These are phyloP conservation scores for Triangularia verruculosa DNA, from an alignment of 2,329 filamentous ascomycete genomes.

Conservation along the genomic window DNA sequence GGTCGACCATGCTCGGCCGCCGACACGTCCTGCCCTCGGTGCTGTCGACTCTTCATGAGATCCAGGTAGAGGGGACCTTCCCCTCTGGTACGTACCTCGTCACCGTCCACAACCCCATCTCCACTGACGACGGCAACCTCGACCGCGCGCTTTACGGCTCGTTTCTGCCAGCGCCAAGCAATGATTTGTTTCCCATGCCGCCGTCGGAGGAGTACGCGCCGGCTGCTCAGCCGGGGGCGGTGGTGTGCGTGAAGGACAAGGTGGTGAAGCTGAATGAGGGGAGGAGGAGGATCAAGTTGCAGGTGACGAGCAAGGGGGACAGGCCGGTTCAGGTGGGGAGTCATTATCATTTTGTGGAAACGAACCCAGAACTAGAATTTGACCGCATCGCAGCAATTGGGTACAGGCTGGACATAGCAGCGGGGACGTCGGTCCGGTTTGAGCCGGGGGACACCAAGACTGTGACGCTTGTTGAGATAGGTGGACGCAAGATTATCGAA, in stretches of 20 bases:
- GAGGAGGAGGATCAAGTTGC: conserved; percentile 68
- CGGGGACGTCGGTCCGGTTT: conserved; percentile 88
- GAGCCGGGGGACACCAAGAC: conserved; percentile 92
- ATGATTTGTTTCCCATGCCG: conserved; percentile 64
- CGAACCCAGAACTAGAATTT: conserved; percentile 86
- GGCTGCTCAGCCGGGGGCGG: conserved; percentile 72
- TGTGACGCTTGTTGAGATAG: conserved; percentile 85
- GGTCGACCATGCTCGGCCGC: conserved; percentile 87
- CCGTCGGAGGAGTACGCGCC: conserved; percentile 64
- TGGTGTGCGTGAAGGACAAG: conserved; percentile 66
- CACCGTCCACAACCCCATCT: conserved; percentile 87
- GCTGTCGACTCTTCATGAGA: conserved; percentile 70
- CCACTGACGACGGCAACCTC: conserved; percentile 80
- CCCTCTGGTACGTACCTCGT: conserved; percentile 88
- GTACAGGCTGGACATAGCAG: conserved; percentile 82
- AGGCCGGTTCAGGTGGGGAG: conserved; percentile 89
- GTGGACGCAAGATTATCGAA: conserved; percentile 71
- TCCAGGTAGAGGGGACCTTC: conserved; percentile 95
- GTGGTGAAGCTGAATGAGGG: conserved; percentile 70
- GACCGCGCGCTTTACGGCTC: conserved; percentile 86
- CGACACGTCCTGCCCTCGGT: conserved; percentile 88
- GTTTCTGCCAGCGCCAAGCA: conserved; percentile 76
- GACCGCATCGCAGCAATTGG: conserved; percentile 81
- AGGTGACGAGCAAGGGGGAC: conserved; percentile 83
- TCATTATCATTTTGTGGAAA: conserved; percentile 94